Base-by-base conservation (phyloP, 495 filamentous ascomycete species). In the Aspergillus leporis region DNA sequence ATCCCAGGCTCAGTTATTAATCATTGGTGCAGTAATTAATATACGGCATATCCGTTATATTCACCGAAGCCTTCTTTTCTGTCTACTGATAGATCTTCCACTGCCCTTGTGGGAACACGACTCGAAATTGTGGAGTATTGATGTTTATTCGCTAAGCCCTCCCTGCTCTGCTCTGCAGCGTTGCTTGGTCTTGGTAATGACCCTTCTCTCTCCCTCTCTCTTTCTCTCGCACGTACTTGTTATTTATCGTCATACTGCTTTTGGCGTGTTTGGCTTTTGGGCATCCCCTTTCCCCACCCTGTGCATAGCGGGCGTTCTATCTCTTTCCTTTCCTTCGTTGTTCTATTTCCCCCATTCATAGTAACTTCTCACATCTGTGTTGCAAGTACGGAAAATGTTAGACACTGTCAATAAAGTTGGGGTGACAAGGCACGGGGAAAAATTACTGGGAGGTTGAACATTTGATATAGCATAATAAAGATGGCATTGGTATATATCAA, bases 1-100 rank as follows among this genome's bases (percentile, higher is more conserved):
- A 4, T 45, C 34, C 41, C 8, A 5, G 14, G 32, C 13, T 13
- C 7, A 31, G 14, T 34, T 60, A 51, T 62, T 70, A 47, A 70
- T 57, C 6, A 4, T 28, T 7, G 3, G 21, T 50, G 30, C 46
- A 73, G 68, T 58, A 73, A 71, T 58, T 68, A 61, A 70, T 56
- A 16, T 49, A n/a, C 21, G 47, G 3, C 6, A n/a, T 12, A 6
- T 19, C 13, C 28, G 49, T n/a, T 38, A 55, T 36, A 60, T 46
- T 54, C 23, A 59, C 9, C 34, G 6, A 28, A 6, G 3, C 25
- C 3, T 6, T 28, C 6, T 28, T 28, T 28, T 28, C 6, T 28
- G 25, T 28, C 25, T 6, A 28, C 25, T 28, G 25, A 28, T 28
- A 28, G 3, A 28, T 28, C 25, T 28, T 28, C 25, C 25, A 28